Base-by-base conservation (phyloP, 2,329 filamentous ascomycete species). In the Trichoderma oligosporum region DNA sequence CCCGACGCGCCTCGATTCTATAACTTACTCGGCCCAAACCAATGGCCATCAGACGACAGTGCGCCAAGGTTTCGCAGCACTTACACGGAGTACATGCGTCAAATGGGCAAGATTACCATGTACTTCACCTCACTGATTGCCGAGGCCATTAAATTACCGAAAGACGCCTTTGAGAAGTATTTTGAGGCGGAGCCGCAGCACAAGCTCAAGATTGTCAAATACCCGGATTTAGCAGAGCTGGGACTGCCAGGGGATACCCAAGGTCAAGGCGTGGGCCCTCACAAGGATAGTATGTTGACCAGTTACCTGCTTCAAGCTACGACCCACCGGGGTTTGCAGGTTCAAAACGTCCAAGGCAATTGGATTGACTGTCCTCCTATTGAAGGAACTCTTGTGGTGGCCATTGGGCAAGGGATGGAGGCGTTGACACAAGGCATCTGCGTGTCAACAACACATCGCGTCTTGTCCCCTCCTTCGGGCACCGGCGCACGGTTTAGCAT, bases 191-290 rank as follows among this genome's bases (percentile, higher is more conserved):
- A 81, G 64, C 77, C 82, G 75, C 90, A 94, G 74, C 89, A 95
- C 76, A 95, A 95, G 76, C 80, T 95, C 66, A 96, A 96, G 76
- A 86, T 96, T 59, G 86, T 95, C 60, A 90, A 89, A 74, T 95
- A 94, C 68, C 91, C 91, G 0, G 90, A 94, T 68, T 71, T 82
- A 11, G 72, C 75, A n/a, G 79, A 84, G 68, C 73, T 88, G 1
- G 82, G 79, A 0, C 69, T 78, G 2, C 70, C 62, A 18, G 70
- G 67, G 2, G 74, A 69, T 36, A 68, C 66, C 20, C 70, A 79
- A 61, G 78, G 78, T 31, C 83, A 86, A 64, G 83, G 76, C 64
- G 87, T 92, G 0, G 89, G 89, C 0, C 88, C 89, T 31, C 89
- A 93, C 75, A 93, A 93, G 71, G 89, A 93, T 71, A 87, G 83